phyloP scores from a whole-genome alignment of 371 early-diverging fungal genomes.

The Syncephalastrum sp. region DNA sequence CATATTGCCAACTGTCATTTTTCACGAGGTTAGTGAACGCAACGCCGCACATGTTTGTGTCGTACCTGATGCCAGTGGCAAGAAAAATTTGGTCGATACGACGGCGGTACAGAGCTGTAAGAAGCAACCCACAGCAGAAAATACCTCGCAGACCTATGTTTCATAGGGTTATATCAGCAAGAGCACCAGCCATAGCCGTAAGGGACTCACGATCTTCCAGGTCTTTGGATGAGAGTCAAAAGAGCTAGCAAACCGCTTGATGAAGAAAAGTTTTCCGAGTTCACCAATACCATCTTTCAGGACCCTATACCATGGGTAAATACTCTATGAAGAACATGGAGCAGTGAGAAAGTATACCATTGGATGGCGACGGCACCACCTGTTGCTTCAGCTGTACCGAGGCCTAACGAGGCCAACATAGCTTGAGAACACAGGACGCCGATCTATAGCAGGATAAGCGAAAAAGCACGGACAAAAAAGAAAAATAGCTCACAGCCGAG shows the following conservation, averaged over 20 bases:
- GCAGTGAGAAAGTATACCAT: constrained; percentile 37
- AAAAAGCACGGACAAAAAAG: neutral
- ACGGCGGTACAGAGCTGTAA: constrained; percentile 62
- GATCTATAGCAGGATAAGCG: constrained; percentile 32
- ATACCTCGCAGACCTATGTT: constrained; percentile 48
- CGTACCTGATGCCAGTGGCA: constrained; percentile 58
- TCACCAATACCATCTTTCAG: constrained; percentile 73
- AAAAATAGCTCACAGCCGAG: constrained; percentile 46
- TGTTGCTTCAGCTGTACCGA: constrained; percentile 54
- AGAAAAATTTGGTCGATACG: constrained; percentile 50
- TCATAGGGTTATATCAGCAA: neutral
- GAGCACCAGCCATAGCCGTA: constrained; percentile 13
- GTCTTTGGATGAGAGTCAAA: constrained; percentile 77
- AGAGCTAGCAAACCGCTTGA: constrained; percentile 64
- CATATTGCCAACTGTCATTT: constrained; percentile 48
- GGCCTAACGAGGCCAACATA: constrained; percentile 66
- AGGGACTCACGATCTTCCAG: constrained; percentile 63
- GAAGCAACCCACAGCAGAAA: constrained; percentile 55
- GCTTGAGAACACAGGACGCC: constrained; percentile 72
- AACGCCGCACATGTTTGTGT: neutral
- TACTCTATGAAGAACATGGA: neutral
- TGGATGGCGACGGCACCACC: constrained; percentile 73
- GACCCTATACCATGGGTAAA: constrained; percentile 31
- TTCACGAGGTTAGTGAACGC: neutral
- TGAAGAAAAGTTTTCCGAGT: constrained; percentile 73